Base-by-base conservation (phyloP, 2,329 filamentous ascomycete genomes). In the Aspergillus vadensis region DNA sequence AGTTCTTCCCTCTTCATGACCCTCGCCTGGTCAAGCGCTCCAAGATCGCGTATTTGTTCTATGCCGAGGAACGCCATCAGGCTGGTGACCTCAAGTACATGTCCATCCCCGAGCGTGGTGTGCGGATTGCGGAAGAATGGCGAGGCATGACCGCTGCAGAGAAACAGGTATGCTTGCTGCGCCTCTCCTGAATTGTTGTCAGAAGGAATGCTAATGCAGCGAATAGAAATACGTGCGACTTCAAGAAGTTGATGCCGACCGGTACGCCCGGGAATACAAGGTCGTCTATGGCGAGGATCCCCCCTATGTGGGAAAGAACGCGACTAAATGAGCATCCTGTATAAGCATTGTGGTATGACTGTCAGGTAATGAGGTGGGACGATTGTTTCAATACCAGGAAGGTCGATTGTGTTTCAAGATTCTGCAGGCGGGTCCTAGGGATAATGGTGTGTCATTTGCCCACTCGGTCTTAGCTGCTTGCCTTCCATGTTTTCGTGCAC, bases 21-120 rank as follows among this genome's bases (percentile, higher is more conserved):
- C 80, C 85, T 10, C 82, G 88, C 53, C 67, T 72, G 14, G 79
- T 83, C 52, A 86, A 83, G 71, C 62, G 62, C 2, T 74, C 80
- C 4, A 1, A 6, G 0, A 68, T n/a, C 4, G 14, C 81, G 0
- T 86, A 75, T 63, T 23, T 76, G 1, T 58, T 68, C 4, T 90
- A 84, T 73, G 36, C 62, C 44, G 66, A 57, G 25, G 83, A 85
- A 12, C 79, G 84, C 56, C 61, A 68, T 5, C 63, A 62, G 1
- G 80, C 76, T 49, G 81, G 81, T 19, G 86, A 88, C 55, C 79
- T 85, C 58, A 80, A 78, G 59, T 74, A 79, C 50, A 79, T 86
- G 59, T 7, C 56, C 0, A 0, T 76, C 0, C 2, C 4, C 0
- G 83, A 88, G 3, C 55, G 61, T n/a, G 15, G 47, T 17, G 7